phyloP scores from a whole-genome alignment of 1,284 basidiomycete species.

The Coniferiporia weirii region DNA sequence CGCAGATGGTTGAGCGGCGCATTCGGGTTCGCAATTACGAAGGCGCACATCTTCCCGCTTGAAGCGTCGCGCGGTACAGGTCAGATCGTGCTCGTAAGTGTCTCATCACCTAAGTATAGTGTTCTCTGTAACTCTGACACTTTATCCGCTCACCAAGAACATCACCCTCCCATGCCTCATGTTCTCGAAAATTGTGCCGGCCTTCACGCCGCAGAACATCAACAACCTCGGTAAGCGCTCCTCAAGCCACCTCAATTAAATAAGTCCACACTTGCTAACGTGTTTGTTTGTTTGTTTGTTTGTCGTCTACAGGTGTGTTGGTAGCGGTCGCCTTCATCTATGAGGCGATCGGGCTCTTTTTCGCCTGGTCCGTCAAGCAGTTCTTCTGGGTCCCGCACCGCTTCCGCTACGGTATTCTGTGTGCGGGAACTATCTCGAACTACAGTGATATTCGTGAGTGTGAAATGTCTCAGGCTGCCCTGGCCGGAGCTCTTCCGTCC shows the following conservation, averaged over 20 bases:
- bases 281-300: not conserved
- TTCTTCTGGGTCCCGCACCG: conserved; percentile 76
- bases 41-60: conserved; percentile 53
- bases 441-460: conserved; percentile 65
- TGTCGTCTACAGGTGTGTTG: conserved; percentile 42
- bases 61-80: conserved; percentile 54
- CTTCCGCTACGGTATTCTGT: conserved; percentile 64
- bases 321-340: conserved; percentile 52
- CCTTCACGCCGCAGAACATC: conserved; percentile 65
- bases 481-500: not conserved
- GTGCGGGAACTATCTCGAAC: conserved; percentile 62
- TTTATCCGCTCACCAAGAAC: conserved; percentile 37
- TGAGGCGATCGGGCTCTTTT: conserved; percentile 44
- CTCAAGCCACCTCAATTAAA: not conserved
- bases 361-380: conserved; percentile 55
- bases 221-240: conserved; percentile 46
- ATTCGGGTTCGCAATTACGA: conserved; percentile 55
- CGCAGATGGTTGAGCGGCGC: conserved; percentile 26
- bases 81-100: conserved; percentile 50
- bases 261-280: not conserved
- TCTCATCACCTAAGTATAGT: not conserved
- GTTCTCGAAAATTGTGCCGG: conserved; percentile 74
- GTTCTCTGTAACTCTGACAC: not conserved
- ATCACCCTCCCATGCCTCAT: conserved; percentile 65
- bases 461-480: not conserved